These are phyloP conservation scores for Cryptosporidium sp. DNA, from an alignment of 169 alveolate species.

Conservation along the genomic window DNA sequence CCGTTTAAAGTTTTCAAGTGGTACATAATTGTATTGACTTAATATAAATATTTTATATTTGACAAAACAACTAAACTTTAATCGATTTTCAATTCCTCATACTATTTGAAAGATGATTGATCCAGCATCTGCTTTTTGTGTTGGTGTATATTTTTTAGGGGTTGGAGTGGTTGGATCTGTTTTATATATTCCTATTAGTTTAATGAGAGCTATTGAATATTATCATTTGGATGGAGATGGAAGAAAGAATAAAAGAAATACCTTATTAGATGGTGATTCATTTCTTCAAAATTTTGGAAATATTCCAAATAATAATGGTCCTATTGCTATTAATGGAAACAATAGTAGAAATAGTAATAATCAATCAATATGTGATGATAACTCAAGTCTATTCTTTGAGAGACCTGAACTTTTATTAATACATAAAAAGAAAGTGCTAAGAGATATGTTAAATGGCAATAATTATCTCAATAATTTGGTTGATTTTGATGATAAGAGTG, in stretches of 20 bases:
- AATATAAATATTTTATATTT: neutral
- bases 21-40: neutral
- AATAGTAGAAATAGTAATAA: conserved; percentile 1
- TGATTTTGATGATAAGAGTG: conserved; percentile 51
- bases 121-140: conserved; percentile 71
- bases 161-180: conserved; percentile 76
- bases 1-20: neutral
- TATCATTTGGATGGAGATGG: conserved; percentile 12
- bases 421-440: conserved; percentile 26
- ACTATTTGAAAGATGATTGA: conserved; percentile 26
- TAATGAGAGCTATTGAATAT: conserved; percentile 67
- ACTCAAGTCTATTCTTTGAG: neutral
- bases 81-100: neutral
- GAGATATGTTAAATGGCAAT: conserved; percentile 31
- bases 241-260: neutral
- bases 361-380: conserved; percentile 13
- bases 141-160: conserved; percentile 70
- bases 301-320: neutral
- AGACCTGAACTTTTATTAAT: conserved; percentile 41
- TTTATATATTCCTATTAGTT: conserved; percentile 62
- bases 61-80: neutral
- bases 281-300: neutral
- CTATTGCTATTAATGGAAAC: neutral
- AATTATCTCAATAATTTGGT: conserved; percentile 17
- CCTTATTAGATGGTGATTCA: neutral